Percentiles rank a stretch among this genome's conserved stretches.
Conservation (phyloP, 176 grass and related monocot species). For the Triticum aestivum region DNA sequence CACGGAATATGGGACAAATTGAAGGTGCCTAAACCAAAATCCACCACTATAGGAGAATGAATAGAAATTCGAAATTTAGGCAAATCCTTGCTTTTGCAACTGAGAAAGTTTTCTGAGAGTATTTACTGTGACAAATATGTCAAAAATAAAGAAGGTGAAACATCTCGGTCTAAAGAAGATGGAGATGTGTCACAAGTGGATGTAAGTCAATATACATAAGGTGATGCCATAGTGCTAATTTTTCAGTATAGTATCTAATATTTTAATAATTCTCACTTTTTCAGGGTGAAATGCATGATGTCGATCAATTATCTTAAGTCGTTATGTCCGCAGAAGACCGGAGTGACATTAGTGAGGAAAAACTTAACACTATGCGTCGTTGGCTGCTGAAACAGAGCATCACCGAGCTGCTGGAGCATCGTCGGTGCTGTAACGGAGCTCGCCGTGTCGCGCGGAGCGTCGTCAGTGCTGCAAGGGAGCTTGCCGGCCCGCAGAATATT, state of each 20-base stretch:
- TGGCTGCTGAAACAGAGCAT: no score
- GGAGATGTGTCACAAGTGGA: not conserved
- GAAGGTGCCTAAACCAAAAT: not conserved
- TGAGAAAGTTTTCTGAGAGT: not conserved
- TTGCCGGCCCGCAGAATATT: no score
- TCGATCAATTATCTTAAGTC: not conserved
- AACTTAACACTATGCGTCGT: not conserved
- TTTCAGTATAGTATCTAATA: not conserved
- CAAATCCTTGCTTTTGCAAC: not conserved
- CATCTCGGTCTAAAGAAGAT: not conserved
- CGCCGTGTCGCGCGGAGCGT: no score
- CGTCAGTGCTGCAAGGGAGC: no score
- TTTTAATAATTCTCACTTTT: not conserved
- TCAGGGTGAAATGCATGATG: not conserved
- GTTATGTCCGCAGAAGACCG: not conserved
- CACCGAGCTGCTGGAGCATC: no score
- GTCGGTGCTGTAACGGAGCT: no score
- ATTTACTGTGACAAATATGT: not conserved
- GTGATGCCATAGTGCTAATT: not conserved
- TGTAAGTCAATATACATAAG: not conserved
- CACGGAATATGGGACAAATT: not conserved
- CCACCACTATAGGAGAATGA: not conserved
- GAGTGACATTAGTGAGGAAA: not conserved
- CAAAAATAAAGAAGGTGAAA: not conserved
- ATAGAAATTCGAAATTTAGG: not conserved